Base-by-base conservation (phyloP, 768 basidiomycete genomes). In the Lactifluus subvellereus region DNA sequence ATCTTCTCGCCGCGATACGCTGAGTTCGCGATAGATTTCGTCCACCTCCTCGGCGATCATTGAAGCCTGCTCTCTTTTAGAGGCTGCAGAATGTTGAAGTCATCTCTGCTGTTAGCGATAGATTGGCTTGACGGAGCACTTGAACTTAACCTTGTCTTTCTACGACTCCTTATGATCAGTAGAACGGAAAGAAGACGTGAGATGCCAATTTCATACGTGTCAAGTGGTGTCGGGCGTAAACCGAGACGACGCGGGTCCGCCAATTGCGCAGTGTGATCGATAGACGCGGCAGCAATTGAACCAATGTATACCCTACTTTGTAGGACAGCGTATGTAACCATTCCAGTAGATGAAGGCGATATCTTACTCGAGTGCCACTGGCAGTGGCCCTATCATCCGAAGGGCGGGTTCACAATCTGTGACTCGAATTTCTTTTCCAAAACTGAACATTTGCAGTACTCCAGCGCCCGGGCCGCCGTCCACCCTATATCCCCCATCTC, bases 1-100 rank as follows among this genome's bases (percentile, higher is more conserved):
- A 30, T 60, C 47, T 54, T 45, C 14, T 38, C 32, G 13, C 32
- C 14, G 32, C n/a, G 30, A 30, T 33, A 4, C 42, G 51, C n/a
- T 56, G n/a, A 64, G 20, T 35, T 18, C 42, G 45, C 6, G n/a
- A 50, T 22, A 64, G 63, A 38, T 60, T 37, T 51, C 42, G 10
- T 55, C 49, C 14, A 64, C 63, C 18, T 40, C 63, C 18, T 51
- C 54, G 30, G 58, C 58, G 1, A 64, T 64, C 35, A 35, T 55
- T 30, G 63, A 64, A 35, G 63, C 63, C n/a, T 60, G 58, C 54
- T 45, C 54, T 5, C 20, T 64, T 55, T 60, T 64, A 54, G 62
- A 59, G 30, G 13, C 11, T 13, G 37, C 33, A 33, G 57, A 63
- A 42, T 4, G 7, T 33, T 54, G 32, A 63, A 20, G 27, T 37